A percentile compares a stretch with the other conserved stretches of the same genome.
Conservation (phyloP, 2,329 filamentous ascomycete genomes). For the Botrytis pseudocinerea region DNA sequence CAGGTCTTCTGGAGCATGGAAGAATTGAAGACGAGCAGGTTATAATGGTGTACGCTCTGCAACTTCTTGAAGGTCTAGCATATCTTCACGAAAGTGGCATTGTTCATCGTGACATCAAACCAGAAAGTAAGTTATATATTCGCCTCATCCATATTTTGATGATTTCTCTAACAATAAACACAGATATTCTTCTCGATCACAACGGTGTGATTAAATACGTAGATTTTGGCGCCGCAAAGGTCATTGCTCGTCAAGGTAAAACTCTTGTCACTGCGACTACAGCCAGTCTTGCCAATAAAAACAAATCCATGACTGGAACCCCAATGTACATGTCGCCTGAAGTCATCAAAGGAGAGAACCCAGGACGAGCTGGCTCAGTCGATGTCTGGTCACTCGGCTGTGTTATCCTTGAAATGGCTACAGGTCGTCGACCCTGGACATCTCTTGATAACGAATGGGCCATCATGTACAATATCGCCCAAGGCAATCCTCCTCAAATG, state of each 20-base stretch:
- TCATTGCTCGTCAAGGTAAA: constrained; percentile 90
- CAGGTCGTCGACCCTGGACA: constrained; percentile 90
- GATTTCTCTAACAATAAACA: not conserved
- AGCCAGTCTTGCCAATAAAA: constrained; percentile 58
- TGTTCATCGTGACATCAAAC: constrained; percentile 96
- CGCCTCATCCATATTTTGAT: not conserved
- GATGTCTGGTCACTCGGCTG: constrained; percentile 97
- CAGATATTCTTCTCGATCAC: constrained; percentile 92
- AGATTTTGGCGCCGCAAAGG: constrained; percentile 95
- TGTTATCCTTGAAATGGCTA: constrained; percentile 97
- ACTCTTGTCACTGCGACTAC: constrained; percentile 66
- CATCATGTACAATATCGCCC: constrained; percentile 99
- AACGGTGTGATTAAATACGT: constrained; percentile 99
- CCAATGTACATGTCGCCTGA: constrained; percentile 99
- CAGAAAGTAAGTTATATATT: constrained; percentile 71
- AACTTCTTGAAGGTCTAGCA: constrained; percentile 88
- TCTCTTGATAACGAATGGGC: constrained; percentile 98
- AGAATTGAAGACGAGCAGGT: constrained; percentile 97
- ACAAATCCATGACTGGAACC: constrained; percentile 94
- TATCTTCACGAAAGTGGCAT: constrained; percentile 92
- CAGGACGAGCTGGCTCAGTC: constrained; percentile 79
- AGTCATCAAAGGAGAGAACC: constrained; percentile 87
- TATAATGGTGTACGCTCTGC: constrained; percentile 93
- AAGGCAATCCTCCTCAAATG: constrained; percentile 87
- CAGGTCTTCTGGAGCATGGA: constrained; percentile 86